Conservation (phyloP, 2,329 filamentous ascomycete genomes). For the Calonectria henricotiae region DNA sequence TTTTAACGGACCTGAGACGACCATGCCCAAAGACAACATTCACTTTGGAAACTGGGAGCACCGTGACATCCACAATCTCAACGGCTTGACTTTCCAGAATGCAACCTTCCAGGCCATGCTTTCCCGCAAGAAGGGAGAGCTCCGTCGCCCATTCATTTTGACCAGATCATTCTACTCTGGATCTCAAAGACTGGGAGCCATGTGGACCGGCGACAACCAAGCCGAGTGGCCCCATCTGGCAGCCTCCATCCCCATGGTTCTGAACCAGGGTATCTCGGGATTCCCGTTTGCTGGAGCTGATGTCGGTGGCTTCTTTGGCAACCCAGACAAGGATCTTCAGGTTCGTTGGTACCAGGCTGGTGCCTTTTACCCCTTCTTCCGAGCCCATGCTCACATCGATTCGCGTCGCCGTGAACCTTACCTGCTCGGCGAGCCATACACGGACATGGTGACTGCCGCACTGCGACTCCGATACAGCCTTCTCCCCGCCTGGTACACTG, state of each 20-base stretch:
- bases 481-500: slow-evolving; percentile 95
- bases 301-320: slow-evolving; percentile 98
- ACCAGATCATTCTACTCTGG: slow-evolving; percentile 95
- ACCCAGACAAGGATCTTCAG: slow-evolving; percentile 92
- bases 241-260: slow-evolving; percentile 92
- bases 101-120: slow-evolving; percentile 90
- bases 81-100: slow-evolving; percentile 96
- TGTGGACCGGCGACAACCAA: slow-evolving; percentile 99
- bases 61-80: slow-evolving; percentile 95
- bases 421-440: slow-evolving; percentile 87
- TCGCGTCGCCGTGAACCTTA: slow-evolving; percentile 96
- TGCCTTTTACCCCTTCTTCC: slow-evolving; percentile 98
- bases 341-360: slow-evolving; percentile 97
- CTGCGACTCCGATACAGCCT: slow-evolving; percentile 91
- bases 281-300: slow-evolving; percentile 96
- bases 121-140: slow-evolving; percentile 88
- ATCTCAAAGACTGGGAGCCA: slow-evolving; percentile 90
- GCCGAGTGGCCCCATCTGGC: slow-evolving; percentile 93
- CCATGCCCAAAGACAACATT: slow-evolving; percentile 98
- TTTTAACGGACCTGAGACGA: slow-evolving; percentile 98
- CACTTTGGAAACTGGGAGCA: slow-evolving; percentile 96
- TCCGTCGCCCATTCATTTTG: slow-evolving; percentile 90
- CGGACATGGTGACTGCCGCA: slow-evolving; percentile 87
- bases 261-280: slow-evolving; percentile 92
- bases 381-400: slow-evolving; percentile 96